Base-by-base conservation (phyloP, 2,329 filamentous ascomycete genomes). In the Fusarium redolens region DNA sequence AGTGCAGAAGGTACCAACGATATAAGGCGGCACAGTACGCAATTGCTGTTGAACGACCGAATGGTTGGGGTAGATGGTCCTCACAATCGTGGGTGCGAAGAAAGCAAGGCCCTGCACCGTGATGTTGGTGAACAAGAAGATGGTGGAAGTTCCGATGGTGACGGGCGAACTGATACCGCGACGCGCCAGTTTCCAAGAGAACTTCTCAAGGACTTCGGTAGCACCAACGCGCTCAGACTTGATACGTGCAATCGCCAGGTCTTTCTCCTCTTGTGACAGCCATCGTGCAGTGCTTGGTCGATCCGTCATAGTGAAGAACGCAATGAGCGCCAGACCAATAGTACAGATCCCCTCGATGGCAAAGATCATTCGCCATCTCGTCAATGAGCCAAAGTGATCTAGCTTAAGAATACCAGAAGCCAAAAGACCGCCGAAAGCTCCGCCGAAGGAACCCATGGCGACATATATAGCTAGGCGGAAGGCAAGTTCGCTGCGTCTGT, bases 51-150 rank as follows among this genome's bases (percentile, higher is more conserved):
- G 85, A 30, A 92, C 82, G 11, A 89, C 86, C 4, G 81, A 84
- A 40, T 81, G 78, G 6, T 85, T 76, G 0, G 90, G 90, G 69
- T 92, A 92, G 72, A 92, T 91, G 0, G 87, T 90, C 30, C 79
- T 81, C 47, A 92, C 88, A 56, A 92, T 92, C 0, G 90, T 91
- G 0, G 90, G 90, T 0, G 86, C 82, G 76, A 92, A 92, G 83
- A 92, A 92, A 13, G 87, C 89, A 1, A 92, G 83, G 4, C 90
- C 90, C 75, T 92, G 89, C 3, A 92, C 90, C 0, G 90, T 92
- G 72, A 92, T 86, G 79, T 92, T 92, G 81, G 90, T 83, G 50
- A 91, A 84, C 2, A 91, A 81, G 79, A 91, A 91, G 70, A 91
- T 86, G 68, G 88, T 82, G 0, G 87, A 79, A 0, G 86, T 89